Evolutionary conservation across 1,284 basidiomycete species (phyloP), one percentile per base, ranked within the genome.

Genomic region (Crepidotus sp.): DNA sequence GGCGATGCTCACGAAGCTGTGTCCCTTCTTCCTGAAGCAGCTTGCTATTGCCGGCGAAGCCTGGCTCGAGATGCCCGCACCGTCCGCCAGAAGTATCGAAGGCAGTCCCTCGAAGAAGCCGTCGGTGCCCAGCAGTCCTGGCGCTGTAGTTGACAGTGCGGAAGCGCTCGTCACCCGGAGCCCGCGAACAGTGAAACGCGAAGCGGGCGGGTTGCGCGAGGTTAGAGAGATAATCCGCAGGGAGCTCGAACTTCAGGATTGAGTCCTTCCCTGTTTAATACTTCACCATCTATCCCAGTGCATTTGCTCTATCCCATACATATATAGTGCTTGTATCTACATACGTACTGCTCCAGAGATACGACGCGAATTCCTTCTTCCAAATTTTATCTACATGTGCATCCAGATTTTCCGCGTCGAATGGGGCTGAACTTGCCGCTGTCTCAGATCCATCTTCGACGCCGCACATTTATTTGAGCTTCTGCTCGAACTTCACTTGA

Each of bases 31-130:
- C 66, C 59, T 89, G 44, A 77, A 70, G 54, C 67, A 66, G 38
- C 62, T 85, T 8, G 65, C 73, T 50, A 71, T 87, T 14, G 73
- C 64, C 6, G 74, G 76, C n/a, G 76, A 78, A 55, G 81, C 82
- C 42, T 88, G 83, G 84, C 63, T 88, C 6, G 85, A 88, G 61
- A 87, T 86, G 83, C 83, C 84, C 22, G 70, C 78, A 11, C 58
- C 71, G 2, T 57, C 62, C 48, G 47, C 55, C 40, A 48, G 51
- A 39, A 48, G 38, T 14, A 36, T 45, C 15, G 42, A 52, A n/a
- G 50, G 51, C 18, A 60, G 54, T 31, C 63, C 66, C 3, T 60
- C 57, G 11, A 69, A 63, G 51, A 61, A 60, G 50, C 46, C 44
- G 39, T 66, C 62, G 38, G 53, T 59, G n/a, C 40, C 35, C 25